Base-by-base conservation (phyloP, 2,329 filamentous ascomycete genomes). In the Nemania sp. region DNA sequence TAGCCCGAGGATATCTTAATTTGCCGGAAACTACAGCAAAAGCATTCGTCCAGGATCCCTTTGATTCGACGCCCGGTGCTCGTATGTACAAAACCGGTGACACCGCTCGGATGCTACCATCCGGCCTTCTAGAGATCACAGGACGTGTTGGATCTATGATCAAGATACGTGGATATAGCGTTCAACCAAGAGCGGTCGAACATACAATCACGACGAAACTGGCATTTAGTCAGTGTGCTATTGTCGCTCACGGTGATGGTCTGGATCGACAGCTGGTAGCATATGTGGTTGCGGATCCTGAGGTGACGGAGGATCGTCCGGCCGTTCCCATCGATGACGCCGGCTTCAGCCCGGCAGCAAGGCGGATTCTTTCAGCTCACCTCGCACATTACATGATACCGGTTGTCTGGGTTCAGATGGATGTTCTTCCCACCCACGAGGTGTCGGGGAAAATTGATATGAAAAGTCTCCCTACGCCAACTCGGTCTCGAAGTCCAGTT, bases 311-410 rank as follows among this genome's bases (percentile, higher is more conserved):
- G 47, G 84, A 88, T 51, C 89, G 91, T 24, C 87, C 89, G 0
- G 79, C 82, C 3, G 83, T 93, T 2, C 86, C 90, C 54, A 88
- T 94, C 54, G 89, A 93, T 67, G 87, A 90, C 64, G 86, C 88
- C 29, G 92, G 91, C 5, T 90, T 92, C 78, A 93, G 92, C 72
- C 89, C 92, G 0, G 85, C 85, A 5, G 89, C 91, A 2, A 86
- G 92, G 54, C 87, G 89, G 63, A 85, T 86, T 18, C 84, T 95
- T 2, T 85, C 89, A 0, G 82, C 86, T 18, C 88, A 89, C 70
- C 84, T 95, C 32, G 92, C 92, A 1, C 91, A 93, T 69, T 95
- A 95, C 79, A 94, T 95, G 92, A 90, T 95, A 62, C 92, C 92
- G 0, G 85, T 90, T 0, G 79, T 94, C 2, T 95, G 92, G 92